Base-by-base conservation (phyloP, 345 rosid genomes). In the Erodium maritimum region DNA sequence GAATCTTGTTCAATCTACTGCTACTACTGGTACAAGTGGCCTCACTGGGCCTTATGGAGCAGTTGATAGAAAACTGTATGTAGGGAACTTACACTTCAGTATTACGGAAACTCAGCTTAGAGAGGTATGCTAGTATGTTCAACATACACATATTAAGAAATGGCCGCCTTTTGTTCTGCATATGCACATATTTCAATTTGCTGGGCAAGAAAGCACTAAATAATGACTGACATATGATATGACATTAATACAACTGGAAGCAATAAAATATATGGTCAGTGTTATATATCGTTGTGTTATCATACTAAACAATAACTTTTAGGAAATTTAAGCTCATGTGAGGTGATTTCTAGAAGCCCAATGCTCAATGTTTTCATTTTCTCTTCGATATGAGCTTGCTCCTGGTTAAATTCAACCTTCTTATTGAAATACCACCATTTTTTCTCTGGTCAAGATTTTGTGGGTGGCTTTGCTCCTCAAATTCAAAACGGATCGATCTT, bases 71-170 rank as follows among this genome's bases (percentile, higher is more conserved):
- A 91, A 91, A 65, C 74, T 91, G 19, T 91, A 91, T 59, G 97
- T 91, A 56, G 97, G 97, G 55, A 91, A 88, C 68, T 67, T 91
- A 70, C 97, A 91, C 68, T 91, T 91, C 68, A 85, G 84, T 76
- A 88, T 91, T 94, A 75, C 95, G 50, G 97, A 91, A 65, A 53
- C 78, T 72, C 96, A 91, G 77, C 95, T 91, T 64, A 83, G 90
- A 82, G 86, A 86, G 82, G 97, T 90, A 63, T 70, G 55, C 17
- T 10, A 48, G 52, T 56, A 29, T 25, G 12, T 53, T 61, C 50
- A 50, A 21, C 54, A 50, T 58, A 33, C 19, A 16, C 2, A 23
- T 17, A 17, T 62, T 21, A 54, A 23, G 21, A 2, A 54, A 54
- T 20, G 20, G 3, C 54, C 20, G 3, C 12, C 17, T 64, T 50